A percentile compares a stretch with the other conserved stretches of the same genome.
phyloP scores from a whole-genome alignment of 805 yeast species.

The Zygoascus flipseniorum region DNA sequence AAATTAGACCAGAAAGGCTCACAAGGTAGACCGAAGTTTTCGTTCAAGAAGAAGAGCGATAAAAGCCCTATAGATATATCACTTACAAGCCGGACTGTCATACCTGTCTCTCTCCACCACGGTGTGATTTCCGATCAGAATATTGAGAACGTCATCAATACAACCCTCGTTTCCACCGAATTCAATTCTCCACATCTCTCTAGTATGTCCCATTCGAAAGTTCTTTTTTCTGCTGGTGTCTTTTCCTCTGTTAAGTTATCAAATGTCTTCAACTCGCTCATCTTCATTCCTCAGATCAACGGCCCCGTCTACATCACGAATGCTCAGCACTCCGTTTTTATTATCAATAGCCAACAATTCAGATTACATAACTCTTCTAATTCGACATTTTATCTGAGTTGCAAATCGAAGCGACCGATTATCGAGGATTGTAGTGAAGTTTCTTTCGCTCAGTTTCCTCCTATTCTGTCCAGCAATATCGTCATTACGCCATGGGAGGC shows the following conservation, averaged over 20 bases:
- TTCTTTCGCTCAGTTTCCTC: constrained; percentile 16
- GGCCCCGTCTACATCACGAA: constrained; percentile 20
- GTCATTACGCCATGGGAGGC: constrained; percentile 3
- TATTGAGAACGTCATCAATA: neutral
- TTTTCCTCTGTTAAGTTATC: constrained; percentile 4
- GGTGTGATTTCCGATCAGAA: neutral
- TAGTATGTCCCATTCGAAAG: neutral
- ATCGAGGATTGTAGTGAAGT: constrained; percentile 19
- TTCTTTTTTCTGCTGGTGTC: neutral
- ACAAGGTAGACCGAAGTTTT: neutral
- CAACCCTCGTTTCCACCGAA: neutral
- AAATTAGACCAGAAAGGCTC: neutral
- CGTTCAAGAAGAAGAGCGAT: neutral
- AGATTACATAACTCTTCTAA: constrained; percentile 20
- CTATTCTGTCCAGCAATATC: neutral
- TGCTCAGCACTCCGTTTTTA: constrained; percentile 12
- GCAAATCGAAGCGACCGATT: constrained; percentile 20
- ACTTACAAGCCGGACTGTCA: neutral
- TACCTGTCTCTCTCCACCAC: too few species aligned
- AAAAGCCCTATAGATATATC: neutral
- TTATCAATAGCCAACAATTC: constrained; percentile 22
- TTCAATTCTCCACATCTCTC: neutral
- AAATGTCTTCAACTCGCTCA: constrained; percentile 1
- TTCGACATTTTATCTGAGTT: constrained; percentile 17
- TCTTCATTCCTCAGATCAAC: constrained; percentile 5